Evolutionary conservation across 805 yeast species (phyloP), one percentile per base, ranked within the genome.

Genomic region (Cyberlindnera petersonii): DNA sequence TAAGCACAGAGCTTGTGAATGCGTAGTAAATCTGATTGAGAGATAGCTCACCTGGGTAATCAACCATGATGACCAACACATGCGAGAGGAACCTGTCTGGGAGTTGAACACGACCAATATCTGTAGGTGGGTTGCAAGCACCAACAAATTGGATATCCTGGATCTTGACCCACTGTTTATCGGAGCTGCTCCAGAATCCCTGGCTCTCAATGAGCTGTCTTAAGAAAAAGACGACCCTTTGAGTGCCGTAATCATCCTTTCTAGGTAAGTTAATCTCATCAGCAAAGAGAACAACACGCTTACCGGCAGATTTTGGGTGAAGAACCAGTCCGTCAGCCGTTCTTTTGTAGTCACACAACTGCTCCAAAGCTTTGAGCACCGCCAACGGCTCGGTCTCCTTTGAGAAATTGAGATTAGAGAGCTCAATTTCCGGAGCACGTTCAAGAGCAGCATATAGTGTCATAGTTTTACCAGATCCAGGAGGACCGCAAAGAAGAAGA

Each of bases 401-500:
- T 2, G 96, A 86, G 52, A 89, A 87, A 50, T 87, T 91, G 49
- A 91, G 58, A 5, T 86, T 76, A 3, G 79, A 69, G 3, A 87
- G 64, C 16, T 78, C 83, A 42, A 77, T 65, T 13, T 72, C 68
- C 0, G 79, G 71, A 0, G 82, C 69, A 37, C 66, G 67, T 31
- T 85, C 64, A 28, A 91, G 56, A 0, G 87, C 79, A 33, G 81
- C 76, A 48, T 86, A 70, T 15, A 91, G 61, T 0, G 89, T 79
- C 98, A 91, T 89, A 0, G 98, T 89, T 56, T 91, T 91, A 42
- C 98, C 98, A 0, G 96, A 83, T 4, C 98, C 98, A 0, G 98
- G 97, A 0, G 98, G 98, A 3, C 98, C 98, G 61, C 96, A 87
- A 17, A 91, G 66, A 20, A 91, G 66, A 14, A 86, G 57, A 0